Evolutionary conservation across 176 grass and related monocot genomes (phyloP).

Genomic region (Neostapfia colusana): DNA sequence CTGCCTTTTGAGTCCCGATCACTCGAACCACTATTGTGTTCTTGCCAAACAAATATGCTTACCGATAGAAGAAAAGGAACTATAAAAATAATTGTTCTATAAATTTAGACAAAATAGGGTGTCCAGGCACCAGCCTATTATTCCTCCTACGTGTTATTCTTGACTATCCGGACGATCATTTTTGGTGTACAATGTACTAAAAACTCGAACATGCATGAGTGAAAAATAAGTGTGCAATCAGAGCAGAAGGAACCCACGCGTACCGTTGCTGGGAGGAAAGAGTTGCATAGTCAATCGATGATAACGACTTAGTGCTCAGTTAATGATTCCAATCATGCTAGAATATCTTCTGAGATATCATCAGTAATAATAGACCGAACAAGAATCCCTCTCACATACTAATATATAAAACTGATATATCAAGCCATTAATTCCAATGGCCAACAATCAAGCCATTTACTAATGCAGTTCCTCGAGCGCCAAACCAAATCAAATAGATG

Average conservation of each 20-base stretch:
- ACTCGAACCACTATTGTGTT: constrained; percentile 39
- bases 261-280: not conserved
- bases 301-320: constrained; percentile 16
- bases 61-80: constrained; percentile 5
- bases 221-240: not conserved
- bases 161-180: not conserved
- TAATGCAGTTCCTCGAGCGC: constrained; percentile 15
- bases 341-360: constrained; percentile 27
- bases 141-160: not conserved
- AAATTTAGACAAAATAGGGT: not conserved
- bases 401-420: not conserved
- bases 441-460: not conserved
- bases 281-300: constrained; percentile 27
- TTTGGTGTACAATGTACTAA: not conserved
- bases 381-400: not conserved
- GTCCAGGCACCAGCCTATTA: not conserved
- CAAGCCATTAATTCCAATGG: not conserved
- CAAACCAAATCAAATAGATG: not conserved
- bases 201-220: not conserved
- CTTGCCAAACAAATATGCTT: constrained; percentile 22
- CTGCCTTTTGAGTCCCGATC: constrained; percentile 57
- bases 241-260: constrained; percentile 1
- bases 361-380: not conserved
- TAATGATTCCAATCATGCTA: constrained; percentile 39
- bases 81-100: not conserved